Evolutionary conservation across 371 early-diverging fungal species (phyloP).

Genomic region (Blyttiomyces sp.): DNA sequence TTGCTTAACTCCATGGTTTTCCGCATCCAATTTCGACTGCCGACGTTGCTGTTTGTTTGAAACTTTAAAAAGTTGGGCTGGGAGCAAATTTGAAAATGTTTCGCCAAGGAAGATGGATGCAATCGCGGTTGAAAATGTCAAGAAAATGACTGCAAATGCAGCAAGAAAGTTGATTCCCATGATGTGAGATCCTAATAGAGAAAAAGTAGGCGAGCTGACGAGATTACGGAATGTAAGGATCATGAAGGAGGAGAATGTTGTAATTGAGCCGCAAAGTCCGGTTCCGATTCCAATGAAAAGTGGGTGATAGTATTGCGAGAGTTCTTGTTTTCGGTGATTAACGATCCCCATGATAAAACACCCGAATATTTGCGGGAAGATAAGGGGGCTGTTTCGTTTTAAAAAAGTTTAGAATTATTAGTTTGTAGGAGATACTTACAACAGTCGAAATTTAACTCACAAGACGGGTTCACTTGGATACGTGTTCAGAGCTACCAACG

Average conservation of each 20-base stretch:
- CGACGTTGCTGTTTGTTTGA: no score
- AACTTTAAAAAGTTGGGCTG: no score
- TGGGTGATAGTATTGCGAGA: constrained; percentile 22
- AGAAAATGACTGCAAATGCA: background rate
- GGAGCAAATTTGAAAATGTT: no score
- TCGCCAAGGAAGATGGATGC: no score
- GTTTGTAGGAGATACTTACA: no score
- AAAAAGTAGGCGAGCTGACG: background rate
- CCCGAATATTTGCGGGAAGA: constrained; percentile 13
- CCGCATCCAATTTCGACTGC: no score
- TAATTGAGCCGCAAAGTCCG: constrained; percentile 84
- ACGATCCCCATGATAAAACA: constrained; percentile 13
- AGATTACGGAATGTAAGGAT: constrained; percentile 27
- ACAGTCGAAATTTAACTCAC: no score
- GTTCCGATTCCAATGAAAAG: constrained; percentile 62
- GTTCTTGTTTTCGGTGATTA: background rate
- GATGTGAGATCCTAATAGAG: background rate
- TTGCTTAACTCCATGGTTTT: no score
- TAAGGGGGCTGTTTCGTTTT: background rate
- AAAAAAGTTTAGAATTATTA: no score
- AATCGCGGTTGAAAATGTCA: background rate
- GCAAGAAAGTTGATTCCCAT: background rate
- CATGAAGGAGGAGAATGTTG: constrained; percentile 75
- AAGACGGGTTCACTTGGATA: constrained; percentile 11
- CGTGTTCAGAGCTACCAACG: background rate